Conservation (phyloP, 2,329 filamentous ascomycete genomes). For the Trichoderma simmonsii region DNA sequence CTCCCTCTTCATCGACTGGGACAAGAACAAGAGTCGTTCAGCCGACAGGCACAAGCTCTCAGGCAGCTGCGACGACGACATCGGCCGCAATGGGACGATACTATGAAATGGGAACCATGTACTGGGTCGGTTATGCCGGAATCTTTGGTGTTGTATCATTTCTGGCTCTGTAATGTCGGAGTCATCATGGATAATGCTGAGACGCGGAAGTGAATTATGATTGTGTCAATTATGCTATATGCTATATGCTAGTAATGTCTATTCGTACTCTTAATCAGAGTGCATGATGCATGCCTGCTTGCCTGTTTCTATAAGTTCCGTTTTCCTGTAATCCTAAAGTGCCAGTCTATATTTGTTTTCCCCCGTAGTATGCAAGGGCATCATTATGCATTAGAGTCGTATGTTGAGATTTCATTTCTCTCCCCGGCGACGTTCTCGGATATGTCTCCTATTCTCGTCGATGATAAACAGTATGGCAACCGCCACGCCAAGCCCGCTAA, state of each 20-base stretch:
- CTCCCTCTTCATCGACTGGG: not conserved
- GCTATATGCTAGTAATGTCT: not conserved
- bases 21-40: not conserved
- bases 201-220: too few relatives aligned
- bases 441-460: not conserved
- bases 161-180: not conserved
- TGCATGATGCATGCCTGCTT: not conserved
- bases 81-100: not conserved
- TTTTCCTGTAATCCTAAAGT: not conserved
- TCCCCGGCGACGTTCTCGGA: not conserved
- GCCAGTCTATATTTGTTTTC: not conserved
- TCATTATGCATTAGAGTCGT: not conserved
- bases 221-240: not conserved
- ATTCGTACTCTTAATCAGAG: not conserved
- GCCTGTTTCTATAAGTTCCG: not conserved
- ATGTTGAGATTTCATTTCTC: not conserved
- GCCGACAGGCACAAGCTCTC: not conserved
- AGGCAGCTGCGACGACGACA: slow-evolving; percentile 1
- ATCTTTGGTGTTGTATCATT: not conserved
- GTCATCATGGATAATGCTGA: not conserved
- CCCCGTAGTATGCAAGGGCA: not conserved
- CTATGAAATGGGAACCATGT: not conserved
- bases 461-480: not conserved
- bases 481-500: not conserved
- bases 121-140: not conserved